Conservation (phyloP, 306 rosid genomes). For the Carpinus fangiana region DNA sequence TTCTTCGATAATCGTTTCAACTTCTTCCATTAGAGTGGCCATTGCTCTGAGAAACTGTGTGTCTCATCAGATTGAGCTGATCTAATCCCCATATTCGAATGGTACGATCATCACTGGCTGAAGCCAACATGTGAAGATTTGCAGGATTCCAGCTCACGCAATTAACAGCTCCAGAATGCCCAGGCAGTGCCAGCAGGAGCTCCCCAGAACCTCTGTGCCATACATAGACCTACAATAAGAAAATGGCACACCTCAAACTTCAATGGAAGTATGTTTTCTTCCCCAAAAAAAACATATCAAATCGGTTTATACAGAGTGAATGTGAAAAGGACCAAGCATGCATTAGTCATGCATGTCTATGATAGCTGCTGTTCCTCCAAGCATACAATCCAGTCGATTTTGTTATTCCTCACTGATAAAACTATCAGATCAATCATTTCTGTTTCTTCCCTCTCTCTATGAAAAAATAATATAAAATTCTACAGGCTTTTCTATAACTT, state of each 20-base stretch:
- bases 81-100: conserved; percentile 93
- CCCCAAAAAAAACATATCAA: background rate
- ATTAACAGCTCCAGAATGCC: conserved; percentile 95
- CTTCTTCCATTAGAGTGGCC: conserved; percentile 85
- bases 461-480: background rate
- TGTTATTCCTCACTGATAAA: no score
- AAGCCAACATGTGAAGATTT: conserved; percentile 93
- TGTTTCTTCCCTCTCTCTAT: background rate
- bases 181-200: conserved; percentile 68
- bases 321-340: background rate
- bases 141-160: conserved; percentile 97
- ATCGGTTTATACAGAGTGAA: background rate
- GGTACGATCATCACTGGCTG: conserved; percentile 92
- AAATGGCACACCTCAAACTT: background rate
- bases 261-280: conserved; percentile 16
- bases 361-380: background rate
- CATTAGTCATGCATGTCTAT: background rate
- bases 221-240: conserved; percentile 66
- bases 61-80: conserved; percentile 49
- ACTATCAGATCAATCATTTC: background rate
- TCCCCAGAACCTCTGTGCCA: conserved; percentile 86
- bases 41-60: conserved; percentile 57
- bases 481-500: background rate
- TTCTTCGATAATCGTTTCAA: conserved; percentile 22
- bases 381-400: no score